Base-by-base conservation (phyloP, 1,284 basidiomycete genomes). In the Naganishia sp. region DNA sequence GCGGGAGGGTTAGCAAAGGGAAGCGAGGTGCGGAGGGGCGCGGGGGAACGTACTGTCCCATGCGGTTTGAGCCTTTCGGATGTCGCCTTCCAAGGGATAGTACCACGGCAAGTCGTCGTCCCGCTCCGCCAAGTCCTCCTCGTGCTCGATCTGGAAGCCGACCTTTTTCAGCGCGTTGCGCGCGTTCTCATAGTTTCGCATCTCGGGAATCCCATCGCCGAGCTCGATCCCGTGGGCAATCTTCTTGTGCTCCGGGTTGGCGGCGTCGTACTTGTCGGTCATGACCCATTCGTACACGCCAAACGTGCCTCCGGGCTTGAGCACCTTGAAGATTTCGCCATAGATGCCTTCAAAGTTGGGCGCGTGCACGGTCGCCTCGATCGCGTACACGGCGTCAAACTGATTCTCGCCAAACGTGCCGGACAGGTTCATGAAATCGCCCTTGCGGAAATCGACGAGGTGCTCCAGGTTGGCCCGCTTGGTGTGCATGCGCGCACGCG, bases 271-370 rank as follows among this genome's bases (percentile, higher is more conserved):
- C 11, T 80, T 79, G 79, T 98, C 94, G 55, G 95, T 98, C 94
- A 99, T 97, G 81, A 88, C 90, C 95, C 95, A 99, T 78, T 98
- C 95, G 81, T 98, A 98, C 52, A 97, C 89, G 77, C 94, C 94
- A 79, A 97, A 97, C 48, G 90, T 84, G 73, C 95, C 95, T 82
- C 94, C 95, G 6, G 95, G 95, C 84, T 99, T 99, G 75, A 99
- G 85, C 33, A 97, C 90, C 81, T 91, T 92, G 80, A 87, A 86
- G 77, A 99, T 96, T 82, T 99, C 87, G 49, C 88, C 87, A 76
- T 99, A 99, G 48, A 98, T 90, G 70, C 94, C 94, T 77, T 97
- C 94, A 84, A 90, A 98, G 52, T 88, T 87, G 15, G 95, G 95
- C 2, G 95, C 94, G 77, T 99, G 95, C 66, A 92, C 90, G 28